A percentile compares a stretch with the other conserved stretches of the same genome.
Conservation (phyloP, 2,329 filamentous ascomycete species). For the Fonsecaea erecta region DNA sequence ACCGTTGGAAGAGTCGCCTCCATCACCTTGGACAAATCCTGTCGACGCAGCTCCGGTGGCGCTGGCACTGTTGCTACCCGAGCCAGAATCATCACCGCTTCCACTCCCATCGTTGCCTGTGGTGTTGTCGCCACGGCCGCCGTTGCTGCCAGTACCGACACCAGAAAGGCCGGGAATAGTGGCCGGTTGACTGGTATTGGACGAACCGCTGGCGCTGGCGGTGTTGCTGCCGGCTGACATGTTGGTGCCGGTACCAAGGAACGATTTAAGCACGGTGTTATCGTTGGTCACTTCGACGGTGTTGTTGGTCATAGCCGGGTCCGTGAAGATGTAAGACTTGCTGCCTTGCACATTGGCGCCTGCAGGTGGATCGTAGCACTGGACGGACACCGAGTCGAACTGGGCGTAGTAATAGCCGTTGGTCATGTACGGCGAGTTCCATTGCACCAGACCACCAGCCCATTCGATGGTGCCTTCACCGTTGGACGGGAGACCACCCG, state of each 20-base stretch:
- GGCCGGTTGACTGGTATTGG: slow-evolving; percentile 46
- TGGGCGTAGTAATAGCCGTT: slow-evolving; percentile 88
- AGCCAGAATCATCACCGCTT: slow-evolving; percentile 2
- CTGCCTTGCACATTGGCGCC: slow-evolving; percentile 64
- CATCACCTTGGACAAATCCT: slow-evolving; percentile 38
- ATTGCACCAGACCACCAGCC: slow-evolving; percentile 90
- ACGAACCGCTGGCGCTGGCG: slow-evolving; percentile 38
- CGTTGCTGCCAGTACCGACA: slow-evolving; percentile 49
- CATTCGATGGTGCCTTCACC: slow-evolving; percentile 83
- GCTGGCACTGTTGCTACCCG: slow-evolving; percentile 21
- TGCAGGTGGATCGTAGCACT: slow-evolving; percentile 84
- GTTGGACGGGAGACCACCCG: slow-evolving; percentile 79
- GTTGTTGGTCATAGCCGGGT: slow-evolving; percentile 69
- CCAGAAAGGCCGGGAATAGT: slow-evolving; percentile 58
- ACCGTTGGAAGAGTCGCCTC: slow-evolving; percentile 25
- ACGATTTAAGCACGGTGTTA: slow-evolving; percentile 74
- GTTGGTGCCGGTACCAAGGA: slow-evolving; percentile 80
- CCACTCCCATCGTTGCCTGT: slow-evolving; percentile 20
- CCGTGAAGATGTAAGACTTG: slow-evolving; percentile 76
- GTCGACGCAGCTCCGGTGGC: slow-evolving; percentile 34
- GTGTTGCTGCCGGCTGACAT: slow-evolving; percentile 59
- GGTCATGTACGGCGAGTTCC: slow-evolving; percentile 80
- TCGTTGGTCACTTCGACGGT: slow-evolving; percentile 77
- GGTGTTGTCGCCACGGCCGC: slow-evolving; percentile 41
- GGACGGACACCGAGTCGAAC: slow-evolving; percentile 75